Conservation (phyloP, 257 asterid genomes). For the Ilex asprella region DNA sequence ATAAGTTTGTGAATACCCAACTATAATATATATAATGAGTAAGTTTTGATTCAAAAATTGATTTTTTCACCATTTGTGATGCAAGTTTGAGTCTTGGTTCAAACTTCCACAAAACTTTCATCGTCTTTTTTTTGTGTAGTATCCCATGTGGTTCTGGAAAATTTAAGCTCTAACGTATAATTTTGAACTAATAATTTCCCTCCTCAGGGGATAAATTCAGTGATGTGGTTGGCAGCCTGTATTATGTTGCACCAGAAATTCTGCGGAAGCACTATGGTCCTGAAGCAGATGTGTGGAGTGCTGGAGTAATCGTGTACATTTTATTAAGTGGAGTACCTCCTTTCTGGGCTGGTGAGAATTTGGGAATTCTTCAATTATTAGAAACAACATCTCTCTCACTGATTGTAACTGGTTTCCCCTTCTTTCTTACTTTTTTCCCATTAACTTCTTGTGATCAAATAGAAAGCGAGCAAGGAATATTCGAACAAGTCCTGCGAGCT, state of each 20-base stretch:
- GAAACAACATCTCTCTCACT: not conserved
- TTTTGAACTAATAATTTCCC: not conserved
- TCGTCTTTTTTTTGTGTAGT: no score
- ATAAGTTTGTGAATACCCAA: no score
- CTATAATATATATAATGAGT: no score
- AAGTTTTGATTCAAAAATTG: no score
- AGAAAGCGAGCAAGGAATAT: constrained; percentile 89
- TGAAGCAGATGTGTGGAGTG: constrained; percentile 97
- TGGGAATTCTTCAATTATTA: not conserved
- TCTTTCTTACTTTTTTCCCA: not conserved
- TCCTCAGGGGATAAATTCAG: constrained; percentile 64
- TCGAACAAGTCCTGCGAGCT: constrained; percentile 87
- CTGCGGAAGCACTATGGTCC: constrained; percentile 81
- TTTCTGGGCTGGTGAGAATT: constrained; percentile 85
- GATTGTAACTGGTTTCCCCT: not conserved
- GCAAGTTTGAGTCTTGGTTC: no score
- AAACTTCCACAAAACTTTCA: no score
- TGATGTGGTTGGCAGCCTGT: constrained; percentile 96
- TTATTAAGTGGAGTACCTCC: constrained; percentile 97
- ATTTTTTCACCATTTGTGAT: no score
- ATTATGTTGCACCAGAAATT: constrained; percentile 96
- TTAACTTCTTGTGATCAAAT: constrained; percentile 2
- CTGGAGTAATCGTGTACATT: constrained; percentile 91
- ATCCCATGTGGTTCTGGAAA: no score
- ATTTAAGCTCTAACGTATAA: not conserved